phyloP scores from a whole-genome alignment of 768 basidiomycete species.

The Imleria badia region DNA sequence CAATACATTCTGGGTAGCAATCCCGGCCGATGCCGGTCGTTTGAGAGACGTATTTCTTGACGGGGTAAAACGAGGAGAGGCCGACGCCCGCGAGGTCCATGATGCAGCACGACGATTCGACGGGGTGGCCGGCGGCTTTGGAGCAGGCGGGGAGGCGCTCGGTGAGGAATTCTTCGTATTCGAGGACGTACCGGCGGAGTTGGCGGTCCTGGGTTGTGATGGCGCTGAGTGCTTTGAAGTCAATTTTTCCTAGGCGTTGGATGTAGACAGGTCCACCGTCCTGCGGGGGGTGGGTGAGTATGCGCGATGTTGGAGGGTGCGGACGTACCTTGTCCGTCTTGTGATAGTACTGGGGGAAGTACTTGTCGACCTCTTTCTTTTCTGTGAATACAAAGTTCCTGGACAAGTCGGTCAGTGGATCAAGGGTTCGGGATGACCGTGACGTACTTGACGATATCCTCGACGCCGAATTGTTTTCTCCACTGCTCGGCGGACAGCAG shows the following conservation, averaged over 20 bases:
- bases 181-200: constrained; percentile 82
- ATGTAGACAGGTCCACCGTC: constrained; percentile 96
- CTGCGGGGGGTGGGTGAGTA: constrained; percentile 38
- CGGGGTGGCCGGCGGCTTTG: constrained; percentile 70
- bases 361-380: constrained; percentile 79
- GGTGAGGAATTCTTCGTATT: constrained; percentile 87
- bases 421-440: not conserved
- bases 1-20: constrained; percentile 92
- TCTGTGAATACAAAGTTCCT: constrained; percentile 89
- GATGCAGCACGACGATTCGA: constrained; percentile 98
- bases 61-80: constrained; percentile 79
- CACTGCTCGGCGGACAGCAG: constrained; percentile 79
- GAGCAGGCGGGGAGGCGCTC: constrained; percentile 83
- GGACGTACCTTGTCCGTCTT: constrained; percentile 83
- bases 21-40: constrained; percentile 84
- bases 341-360: constrained; percentile 96
- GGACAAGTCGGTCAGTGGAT: not conserved
- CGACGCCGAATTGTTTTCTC: constrained; percentile 83
- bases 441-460: constrained; percentile 66
- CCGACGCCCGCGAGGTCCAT: constrained; percentile 79
- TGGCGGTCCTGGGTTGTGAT: constrained; percentile 86
- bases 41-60: constrained; percentile 86
- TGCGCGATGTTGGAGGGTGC: rapidly evolving
- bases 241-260: constrained; percentile 87
- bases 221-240: constrained; percentile 78